These are phyloP conservation scores for Annulohypoxylon maeteangense DNA, from an alignment of 495 filamentous ascomycete species.

Conservation along the genomic window DNA sequence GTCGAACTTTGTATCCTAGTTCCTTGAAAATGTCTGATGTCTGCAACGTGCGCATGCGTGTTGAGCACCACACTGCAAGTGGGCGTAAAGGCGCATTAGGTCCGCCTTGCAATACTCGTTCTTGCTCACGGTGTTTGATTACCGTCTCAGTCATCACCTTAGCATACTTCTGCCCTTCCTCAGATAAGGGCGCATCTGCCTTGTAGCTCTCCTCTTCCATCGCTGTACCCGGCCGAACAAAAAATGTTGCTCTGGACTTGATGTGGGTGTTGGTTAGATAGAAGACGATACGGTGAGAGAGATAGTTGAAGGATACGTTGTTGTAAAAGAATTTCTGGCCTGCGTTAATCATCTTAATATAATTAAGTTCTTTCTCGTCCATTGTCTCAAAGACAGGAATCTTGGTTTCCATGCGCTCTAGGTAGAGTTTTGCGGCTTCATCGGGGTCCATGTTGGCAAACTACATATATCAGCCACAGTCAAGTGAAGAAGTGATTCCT, in stretches of 20 bases:
- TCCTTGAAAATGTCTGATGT: constrained; percentile 84
- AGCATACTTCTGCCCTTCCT: constrained; percentile 86
- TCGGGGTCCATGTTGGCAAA: constrained; percentile 91
- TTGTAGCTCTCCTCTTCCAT: constrained; percentile 89
- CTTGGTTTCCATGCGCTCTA: constrained; percentile 85
- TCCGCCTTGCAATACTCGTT: constrained; percentile 77
- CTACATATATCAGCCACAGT: constrained; percentile 55
- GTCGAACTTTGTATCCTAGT: constrained; percentile 83
- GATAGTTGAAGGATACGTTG: constrained; percentile 93
- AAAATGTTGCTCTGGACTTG: constrained; percentile 92
- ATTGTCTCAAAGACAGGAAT: constrained; percentile 98
- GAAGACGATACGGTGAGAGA: constrained; percentile 96
- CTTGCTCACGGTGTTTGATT: constrained; percentile 81
- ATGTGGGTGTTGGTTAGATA: constrained; percentile 98
- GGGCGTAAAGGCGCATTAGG: constrained; percentile 75
- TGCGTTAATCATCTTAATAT: constrained; percentile 99
- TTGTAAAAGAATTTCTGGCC: constrained; percentile 93
- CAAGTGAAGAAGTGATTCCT: constrained; percentile 36
- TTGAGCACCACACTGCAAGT: constrained; percentile 94
- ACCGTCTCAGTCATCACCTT: constrained; percentile 86
- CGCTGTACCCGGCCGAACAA: constrained; percentile 78
- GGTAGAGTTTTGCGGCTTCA: constrained; percentile 90
- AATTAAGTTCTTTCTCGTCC: constrained; percentile 92
- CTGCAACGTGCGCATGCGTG: constrained; percentile 86
- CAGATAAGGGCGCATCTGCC: constrained; percentile 82